Evolutionary conservation across 2,329 filamentous ascomycete genomes (phyloP).

Genomic region (Saccharata proteae): DNA sequence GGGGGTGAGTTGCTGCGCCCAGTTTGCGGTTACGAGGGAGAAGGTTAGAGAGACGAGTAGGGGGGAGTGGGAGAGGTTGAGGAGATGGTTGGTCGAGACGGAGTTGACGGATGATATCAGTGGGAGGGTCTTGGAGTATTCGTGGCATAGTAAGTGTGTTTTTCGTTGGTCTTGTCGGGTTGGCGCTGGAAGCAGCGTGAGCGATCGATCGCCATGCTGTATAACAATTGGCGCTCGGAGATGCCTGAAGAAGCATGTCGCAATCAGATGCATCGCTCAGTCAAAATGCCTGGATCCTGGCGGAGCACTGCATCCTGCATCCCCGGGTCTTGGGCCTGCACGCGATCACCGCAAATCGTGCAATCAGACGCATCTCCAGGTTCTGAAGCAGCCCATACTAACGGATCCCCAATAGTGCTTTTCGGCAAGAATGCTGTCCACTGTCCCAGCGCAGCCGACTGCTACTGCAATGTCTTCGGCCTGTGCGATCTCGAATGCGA

Average conservation of each 20-base stretch:
- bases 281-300: too few relatives aligned
- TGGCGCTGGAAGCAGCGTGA: too few relatives aligned
- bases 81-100: conserved; percentile 38
- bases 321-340: too few relatives aligned
- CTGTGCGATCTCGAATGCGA: conserved; percentile 41
- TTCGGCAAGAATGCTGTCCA: conserved; percentile 35
- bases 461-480: conserved; percentile 57
- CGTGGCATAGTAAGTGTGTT: conserved; percentile 43
- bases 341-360: too few relatives aligned
- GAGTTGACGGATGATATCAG: conserved; percentile 35
- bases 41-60: conserved; percentile 34
- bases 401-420: conserved; percentile 20
- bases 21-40: conserved; percentile 40
- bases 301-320: too few relatives aligned
- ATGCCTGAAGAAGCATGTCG: too few relatives aligned
- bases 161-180: not conserved
- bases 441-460: conserved; percentile 49
- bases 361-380: too few relatives aligned
- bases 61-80: conserved; percentile 36
- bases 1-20: conserved; percentile 42
- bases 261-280: too few relatives aligned
- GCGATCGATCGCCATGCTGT: too few relatives aligned
- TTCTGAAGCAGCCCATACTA: too few relatives aligned
- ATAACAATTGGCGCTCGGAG: too few relatives aligned
- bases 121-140: conserved; percentile 45